These are phyloP conservation scores for Xylaria flabelliformis DNA, from an alignment of 495 filamentous ascomycete species.

Conservation along the genomic window DNA sequence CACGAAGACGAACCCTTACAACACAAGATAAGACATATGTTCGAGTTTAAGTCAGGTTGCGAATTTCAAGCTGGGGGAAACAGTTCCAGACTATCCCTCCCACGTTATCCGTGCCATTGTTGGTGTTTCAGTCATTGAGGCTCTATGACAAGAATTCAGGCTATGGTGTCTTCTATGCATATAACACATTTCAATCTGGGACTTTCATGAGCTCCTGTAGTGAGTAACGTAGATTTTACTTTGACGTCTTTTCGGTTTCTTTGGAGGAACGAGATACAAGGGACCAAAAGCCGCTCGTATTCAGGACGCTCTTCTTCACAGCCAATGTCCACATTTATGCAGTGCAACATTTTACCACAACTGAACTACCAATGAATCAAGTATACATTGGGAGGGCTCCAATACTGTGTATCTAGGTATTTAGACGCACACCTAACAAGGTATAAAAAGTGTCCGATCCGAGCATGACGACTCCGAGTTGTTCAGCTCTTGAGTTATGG, in stretches of 20 bases:
- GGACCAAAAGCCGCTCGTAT: conserved; percentile 21
- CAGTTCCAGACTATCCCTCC: background rate
- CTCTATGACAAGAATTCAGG: background rate
- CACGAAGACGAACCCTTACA: background rate
- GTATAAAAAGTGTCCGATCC: conserved; percentile 17
- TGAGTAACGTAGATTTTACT: conserved; percentile 9
- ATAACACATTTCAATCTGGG: conserved; percentile 7
- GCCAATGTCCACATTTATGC: conserved; percentile 21
- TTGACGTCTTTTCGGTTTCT: background rate
- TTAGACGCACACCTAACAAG: background rate
- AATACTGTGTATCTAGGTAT: background rate
- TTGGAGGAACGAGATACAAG: conserved; percentile 15
- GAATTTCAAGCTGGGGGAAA: background rate
- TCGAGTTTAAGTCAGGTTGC: background rate
- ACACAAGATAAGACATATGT: background rate
- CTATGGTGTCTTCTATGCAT: conserved; percentile 1
- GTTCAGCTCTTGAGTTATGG: conserved; percentile 7
- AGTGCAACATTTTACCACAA: conserved; percentile 22
- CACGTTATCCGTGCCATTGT: background rate
- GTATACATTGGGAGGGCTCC: background rate
- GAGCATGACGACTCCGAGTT: conserved; percentile 13
- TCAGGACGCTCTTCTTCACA: conserved; percentile 18
- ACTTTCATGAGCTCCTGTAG: background rate
- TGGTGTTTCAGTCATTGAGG: conserved; percentile 13
- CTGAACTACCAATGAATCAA: conserved; percentile 14